Percentiles rank a stretch among this genome's conserved stretches.
Conservation (phyloP, 371 early-diverging fungal genomes). For the Phascolomyces articulosus region DNA sequence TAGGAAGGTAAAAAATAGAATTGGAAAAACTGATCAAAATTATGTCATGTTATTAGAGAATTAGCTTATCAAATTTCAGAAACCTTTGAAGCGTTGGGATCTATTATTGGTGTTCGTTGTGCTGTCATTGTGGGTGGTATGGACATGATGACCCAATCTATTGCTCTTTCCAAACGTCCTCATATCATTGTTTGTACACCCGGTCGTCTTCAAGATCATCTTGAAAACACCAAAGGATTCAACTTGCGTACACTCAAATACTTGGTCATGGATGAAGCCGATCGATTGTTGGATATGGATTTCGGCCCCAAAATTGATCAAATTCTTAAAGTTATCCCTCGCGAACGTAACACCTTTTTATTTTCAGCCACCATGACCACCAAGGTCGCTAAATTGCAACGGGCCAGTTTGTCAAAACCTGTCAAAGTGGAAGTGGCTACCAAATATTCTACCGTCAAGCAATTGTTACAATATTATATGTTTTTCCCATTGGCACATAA, state of each 20-base stretch:
- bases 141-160: slow-evolving; percentile 95
- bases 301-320: slow-evolving; percentile 97
- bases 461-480: slow-evolving; percentile 92
- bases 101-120: slow-evolving; percentile 91
- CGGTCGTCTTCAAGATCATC: slow-evolving; percentile 96
- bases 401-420: slow-evolving; percentile 91
- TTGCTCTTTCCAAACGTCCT: slow-evolving; percentile 93
- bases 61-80: slow-evolving; percentile 95
- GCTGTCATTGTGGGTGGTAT: slow-evolving; percentile 97
- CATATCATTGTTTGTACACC: slow-evolving; percentile 98
- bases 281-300: slow-evolving; percentile 96
- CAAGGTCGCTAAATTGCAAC: slow-evolving; percentile 92
- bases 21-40: not conserved
- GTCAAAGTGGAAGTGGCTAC: slow-evolving; percentile 91
- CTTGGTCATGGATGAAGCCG: slow-evolving; percentile 98
- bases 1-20: no score
- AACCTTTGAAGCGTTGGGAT: slow-evolving; percentile 91
- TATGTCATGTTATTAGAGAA: slow-evolving; percentile 61
- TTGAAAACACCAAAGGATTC: slow-evolving; percentile 98
- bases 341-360: slow-evolving; percentile 91
- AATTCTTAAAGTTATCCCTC: slow-evolving; percentile 90
- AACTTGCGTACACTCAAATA: slow-evolving; percentile 86
- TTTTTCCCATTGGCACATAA: slow-evolving; percentile 97
- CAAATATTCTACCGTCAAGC: slow-evolving; percentile 92
- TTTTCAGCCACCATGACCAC: slow-evolving; percentile 99